Conservation (phyloP, 2,329 filamentous ascomycete species). For the Xenosphaeropsis pyriputrescens region DNA sequence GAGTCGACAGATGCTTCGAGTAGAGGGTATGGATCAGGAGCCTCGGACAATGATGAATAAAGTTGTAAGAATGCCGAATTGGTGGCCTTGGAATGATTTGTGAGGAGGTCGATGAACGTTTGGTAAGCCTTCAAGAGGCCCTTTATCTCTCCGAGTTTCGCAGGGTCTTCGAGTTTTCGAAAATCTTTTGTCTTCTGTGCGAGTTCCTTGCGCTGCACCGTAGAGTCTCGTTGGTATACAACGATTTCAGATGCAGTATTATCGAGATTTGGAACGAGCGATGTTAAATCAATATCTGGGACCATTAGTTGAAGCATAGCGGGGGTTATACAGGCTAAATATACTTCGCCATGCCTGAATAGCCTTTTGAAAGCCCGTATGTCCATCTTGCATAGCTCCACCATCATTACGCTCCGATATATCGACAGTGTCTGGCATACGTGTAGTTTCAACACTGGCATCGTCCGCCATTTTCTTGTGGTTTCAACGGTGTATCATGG, state of each 20-base stretch:
- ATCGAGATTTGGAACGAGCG: slow-evolving; percentile 73
- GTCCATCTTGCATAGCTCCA: too few species aligned
- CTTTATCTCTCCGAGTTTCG: slow-evolving; percentile 81
- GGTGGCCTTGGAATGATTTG: slow-evolving; percentile 88
- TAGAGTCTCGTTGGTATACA: slow-evolving; percentile 83
- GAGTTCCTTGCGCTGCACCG: slow-evolving; percentile 88
- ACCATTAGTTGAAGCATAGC: too few species aligned
- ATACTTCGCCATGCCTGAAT: slow-evolving; percentile 93
- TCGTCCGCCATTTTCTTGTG: too few species aligned
- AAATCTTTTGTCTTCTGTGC: slow-evolving; percentile 99
- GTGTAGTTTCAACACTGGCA: too few species aligned
- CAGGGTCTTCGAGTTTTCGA: slow-evolving; percentile 77
- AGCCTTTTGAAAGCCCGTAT: slow-evolving; percentile 61
- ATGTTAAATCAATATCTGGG: slow-evolving; percentile 72
- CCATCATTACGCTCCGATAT: too few species aligned
- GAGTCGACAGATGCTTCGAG: slow-evolving; percentile 95
- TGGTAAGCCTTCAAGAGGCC: slow-evolving; percentile 89
- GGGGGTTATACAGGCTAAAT: slow-evolving; percentile 8
- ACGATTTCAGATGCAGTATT: slow-evolving; percentile 92
- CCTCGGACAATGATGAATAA: slow-evolving; percentile 88
- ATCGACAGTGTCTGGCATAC: too few species aligned
- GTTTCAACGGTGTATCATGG: too few species aligned
- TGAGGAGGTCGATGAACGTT: slow-evolving; percentile 89
- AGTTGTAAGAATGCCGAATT: slow-evolving; percentile 87
- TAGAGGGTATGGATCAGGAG: slow-evolving; percentile 88